Percentiles rank a stretch among this genome's conserved stretches.
Conservation (phyloP, 2,329 filamentous ascomycete species). For the Lomentospora prolificans region DNA sequence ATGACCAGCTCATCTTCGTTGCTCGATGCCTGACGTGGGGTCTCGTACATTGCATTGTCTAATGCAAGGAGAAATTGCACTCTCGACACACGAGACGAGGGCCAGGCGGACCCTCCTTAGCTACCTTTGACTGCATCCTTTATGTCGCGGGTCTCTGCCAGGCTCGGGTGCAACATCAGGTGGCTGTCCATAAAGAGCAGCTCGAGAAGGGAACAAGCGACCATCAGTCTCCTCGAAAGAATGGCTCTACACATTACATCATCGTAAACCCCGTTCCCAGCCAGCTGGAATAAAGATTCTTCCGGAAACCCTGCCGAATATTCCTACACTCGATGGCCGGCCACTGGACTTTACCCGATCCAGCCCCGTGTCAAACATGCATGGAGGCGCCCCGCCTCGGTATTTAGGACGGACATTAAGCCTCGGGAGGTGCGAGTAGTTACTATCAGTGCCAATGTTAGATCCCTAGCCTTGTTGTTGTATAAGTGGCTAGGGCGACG, state of each 20-base stretch:
- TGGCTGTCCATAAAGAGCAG: not conserved
- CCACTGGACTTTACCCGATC: too few relatives aligned
- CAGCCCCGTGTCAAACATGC: too few relatives aligned
- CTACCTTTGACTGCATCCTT: not conserved
- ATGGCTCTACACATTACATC: too few relatives aligned
- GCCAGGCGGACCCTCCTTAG: not conserved
- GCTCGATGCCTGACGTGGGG: not conserved
- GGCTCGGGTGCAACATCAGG: not conserved
- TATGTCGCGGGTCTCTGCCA: not conserved
- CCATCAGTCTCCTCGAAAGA: not conserved
- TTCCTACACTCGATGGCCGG: too few relatives aligned
- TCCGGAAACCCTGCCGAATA: too few relatives aligned
- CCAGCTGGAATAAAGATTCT: too few relatives aligned
- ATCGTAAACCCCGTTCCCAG: not conserved
- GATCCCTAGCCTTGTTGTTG: too few relatives aligned
- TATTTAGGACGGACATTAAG: too few relatives aligned
- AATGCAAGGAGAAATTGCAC: not conserved
- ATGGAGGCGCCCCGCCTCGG: too few relatives aligned
- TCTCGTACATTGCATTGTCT: not conserved
- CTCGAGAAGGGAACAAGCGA: not conserved
- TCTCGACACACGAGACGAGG: not conserved
- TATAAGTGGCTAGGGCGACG: too few relatives aligned
- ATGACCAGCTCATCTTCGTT: not conserved
- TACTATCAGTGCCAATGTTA: too few relatives aligned
- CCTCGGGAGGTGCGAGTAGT: too few relatives aligned